Evolutionary conservation across 768 basidiomycete species (phyloP).

Genomic region (Russula virescens): DNA sequence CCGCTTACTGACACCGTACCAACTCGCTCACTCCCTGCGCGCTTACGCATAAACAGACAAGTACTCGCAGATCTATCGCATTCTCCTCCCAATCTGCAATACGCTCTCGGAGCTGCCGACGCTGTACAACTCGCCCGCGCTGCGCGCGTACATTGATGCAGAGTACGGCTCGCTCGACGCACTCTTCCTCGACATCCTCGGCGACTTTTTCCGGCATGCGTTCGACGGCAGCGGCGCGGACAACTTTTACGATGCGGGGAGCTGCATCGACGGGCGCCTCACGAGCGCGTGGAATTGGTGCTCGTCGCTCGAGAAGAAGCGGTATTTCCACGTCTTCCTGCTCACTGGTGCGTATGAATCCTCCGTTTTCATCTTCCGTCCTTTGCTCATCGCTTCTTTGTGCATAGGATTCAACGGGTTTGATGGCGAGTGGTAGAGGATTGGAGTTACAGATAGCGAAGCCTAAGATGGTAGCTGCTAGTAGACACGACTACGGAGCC

Average conservation of each 20-base stretch:
- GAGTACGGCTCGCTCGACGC: conserved; percentile 77
- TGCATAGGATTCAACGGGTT: conserved; percentile 71
- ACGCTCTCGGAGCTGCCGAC: conserved; percentile 65
- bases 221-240: conserved; percentile 91
- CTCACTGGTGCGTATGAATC: conserved; percentile 50
- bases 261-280: conserved; percentile 75
- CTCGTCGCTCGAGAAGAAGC: conserved; percentile 77
- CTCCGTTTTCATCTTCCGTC: no score
- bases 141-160: conserved; percentile 70
- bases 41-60: conserved; percentile 46
- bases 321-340: conserved; percentile 74
- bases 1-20: no score
- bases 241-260: conserved; percentile 86
- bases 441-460: background rate
- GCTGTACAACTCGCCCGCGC: conserved; percentile 61
- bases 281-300: conserved; percentile 96
- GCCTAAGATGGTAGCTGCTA: no score
- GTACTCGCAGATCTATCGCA: conserved; percentile 88
- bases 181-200: conserved; percentile 61
- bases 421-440: conserved; percentile 69
- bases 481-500: background rate
- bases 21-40: background rate
- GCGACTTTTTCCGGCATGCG: conserved; percentile 82
- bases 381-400: background rate
- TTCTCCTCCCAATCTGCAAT: conserved; percentile 82